Base-by-base conservation (phyloP, 768 basidiomycete species). In the Lactarius sanguifluus region DNA sequence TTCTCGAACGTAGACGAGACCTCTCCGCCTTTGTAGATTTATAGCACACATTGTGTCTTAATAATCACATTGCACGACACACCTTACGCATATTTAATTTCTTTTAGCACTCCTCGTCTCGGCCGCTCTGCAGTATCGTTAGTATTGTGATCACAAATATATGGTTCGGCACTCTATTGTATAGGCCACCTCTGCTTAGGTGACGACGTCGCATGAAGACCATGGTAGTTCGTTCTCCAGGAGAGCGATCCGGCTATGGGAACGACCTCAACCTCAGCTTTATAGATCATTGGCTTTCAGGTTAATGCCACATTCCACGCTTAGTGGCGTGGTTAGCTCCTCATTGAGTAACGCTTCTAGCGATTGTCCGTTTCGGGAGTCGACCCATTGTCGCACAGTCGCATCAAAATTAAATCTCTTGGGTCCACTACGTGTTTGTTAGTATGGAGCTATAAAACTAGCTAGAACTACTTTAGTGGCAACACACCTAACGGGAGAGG, bases 381-480 rank as follows among this genome's bases (percentile, higher is more conserved):
- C 95, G 36, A 90, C 77, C 95, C 95, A 97, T 62, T 82, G 79
- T 60, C 84, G 81, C 38, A 77, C 75, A 34, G 75, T 75, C 64
- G 79, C 76, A 36, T 81, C 80, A 69, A 89, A 95, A 76, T 96
- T 93, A 72, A 93, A 97, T 34, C 95, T 87, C 78, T 96, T 96
- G 20, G 95, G 95, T 12, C 95, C 95, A 72, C 95, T 96, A 72
- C 40, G 25, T 34, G 57, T 40, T 57, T 40, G 15, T 62, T 41
- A 32, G 50, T 57, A 40, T 9, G 25, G 15, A 34, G n/a, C 13
- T n/a, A 38, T 30, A 3, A 45, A 61, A 43, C 23, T 5, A 36
- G 32, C 38, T 45, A 38, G 40, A 16, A 45, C 7, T 47, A 45
- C 7, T 47, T 7, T 56, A 36, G 28, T 47, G 30, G 36, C 23